A percentile compares a stretch with the other conserved stretches of the same genome.
Conservation (phyloP, 2,329 filamentous ascomycete species). For the Ceratocystis cubensis region DNA sequence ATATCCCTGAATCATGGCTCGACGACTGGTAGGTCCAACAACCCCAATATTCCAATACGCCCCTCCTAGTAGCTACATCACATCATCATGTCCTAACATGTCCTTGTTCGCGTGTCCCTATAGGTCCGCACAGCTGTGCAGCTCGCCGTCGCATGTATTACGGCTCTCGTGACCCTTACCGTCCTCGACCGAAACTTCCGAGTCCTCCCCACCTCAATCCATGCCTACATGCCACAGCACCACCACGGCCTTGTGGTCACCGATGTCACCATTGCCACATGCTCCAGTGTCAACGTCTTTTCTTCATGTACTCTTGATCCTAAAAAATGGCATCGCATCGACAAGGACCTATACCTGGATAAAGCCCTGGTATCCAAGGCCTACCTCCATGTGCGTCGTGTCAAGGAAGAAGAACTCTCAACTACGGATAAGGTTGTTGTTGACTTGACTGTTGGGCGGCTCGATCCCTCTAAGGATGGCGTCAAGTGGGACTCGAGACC, state of each 20-base stretch:
- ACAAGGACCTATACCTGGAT: conserved; percentile 78
- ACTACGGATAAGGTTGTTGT: conserved; percentile 65
- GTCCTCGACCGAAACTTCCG: conserved; percentile 81
- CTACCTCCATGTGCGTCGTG: conserved; percentile 70
- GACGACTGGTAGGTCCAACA: conserved; percentile 13
- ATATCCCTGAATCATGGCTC: conserved; percentile 14
- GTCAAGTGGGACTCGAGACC: conserved; percentile 64
- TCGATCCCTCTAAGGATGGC: conserved; percentile 46
- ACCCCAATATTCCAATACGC: background rate
- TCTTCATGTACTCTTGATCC: conserved; percentile 64
- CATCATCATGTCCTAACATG: background rate
- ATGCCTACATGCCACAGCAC: conserved; percentile 76
- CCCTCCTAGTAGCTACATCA: background rate
- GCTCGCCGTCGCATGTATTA: conserved; percentile 51
- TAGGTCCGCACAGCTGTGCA: conserved; percentile 61
- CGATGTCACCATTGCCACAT: conserved; percentile 67
- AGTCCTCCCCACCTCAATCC: conserved; percentile 71
- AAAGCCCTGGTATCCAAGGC: conserved; percentile 62
- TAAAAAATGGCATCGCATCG: conserved; percentile 63
- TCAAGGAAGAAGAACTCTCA: conserved; percentile 71
- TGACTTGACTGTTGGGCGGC: conserved; percentile 61
- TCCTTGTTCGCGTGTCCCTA: background rate
- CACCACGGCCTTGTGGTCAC: conserved; percentile 75
- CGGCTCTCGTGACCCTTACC: conserved; percentile 60
- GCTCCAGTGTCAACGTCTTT: conserved; percentile 61